phyloP scores from a whole-genome alignment of 2,329 filamentous ascomycete species.

The Fusarium phyllophilum region DNA sequence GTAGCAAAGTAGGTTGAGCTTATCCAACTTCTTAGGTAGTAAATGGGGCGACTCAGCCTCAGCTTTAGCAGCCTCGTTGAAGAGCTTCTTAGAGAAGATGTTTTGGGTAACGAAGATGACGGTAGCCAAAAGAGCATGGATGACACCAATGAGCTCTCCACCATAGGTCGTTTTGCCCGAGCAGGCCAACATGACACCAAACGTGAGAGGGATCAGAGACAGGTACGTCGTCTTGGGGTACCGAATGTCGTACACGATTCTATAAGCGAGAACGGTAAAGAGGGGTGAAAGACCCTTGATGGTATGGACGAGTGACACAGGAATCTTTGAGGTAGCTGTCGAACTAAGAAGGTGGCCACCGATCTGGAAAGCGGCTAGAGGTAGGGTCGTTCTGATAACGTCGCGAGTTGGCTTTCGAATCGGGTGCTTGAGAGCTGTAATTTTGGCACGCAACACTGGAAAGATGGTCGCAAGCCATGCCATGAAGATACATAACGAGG shows the following conservation, averaged over 20 bases:
- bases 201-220: constrained; percentile 87
- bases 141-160: constrained; percentile 88
- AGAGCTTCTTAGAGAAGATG: constrained; percentile 97
- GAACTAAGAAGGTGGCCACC: constrained; percentile 93
- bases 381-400: constrained; percentile 87
- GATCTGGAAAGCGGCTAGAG: constrained; percentile 91
- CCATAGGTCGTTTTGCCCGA: constrained; percentile 82
- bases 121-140: constrained; percentile 89
- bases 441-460: constrained; percentile 72
- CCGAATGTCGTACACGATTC: constrained; percentile 85
- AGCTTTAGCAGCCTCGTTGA: constrained; percentile 90
- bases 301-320: constrained; percentile 96
- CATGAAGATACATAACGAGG: constrained; percentile 83
- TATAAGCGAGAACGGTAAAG: constrained; percentile 94
- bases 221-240: constrained; percentile 90
- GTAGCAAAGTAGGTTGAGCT: constrained; percentile 95
- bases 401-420: constrained; percentile 84
- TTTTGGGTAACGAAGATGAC: constrained; percentile 98
- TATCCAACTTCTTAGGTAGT: constrained; percentile 85
- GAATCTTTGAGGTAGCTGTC: constrained; percentile 92
- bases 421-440: constrained; percentile 85
- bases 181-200: constrained; percentile 96
- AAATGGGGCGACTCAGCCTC: constrained; percentile 76
- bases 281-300: constrained; percentile 97
- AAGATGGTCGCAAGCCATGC: constrained; percentile 80